A percentile compares a stretch with the other conserved stretches of the same genome.
These are phyloP conservation scores for Tetrapisispora namnaoensis DNA, from an alignment of 805 yeast species.

Conservation along the genomic window DNA sequence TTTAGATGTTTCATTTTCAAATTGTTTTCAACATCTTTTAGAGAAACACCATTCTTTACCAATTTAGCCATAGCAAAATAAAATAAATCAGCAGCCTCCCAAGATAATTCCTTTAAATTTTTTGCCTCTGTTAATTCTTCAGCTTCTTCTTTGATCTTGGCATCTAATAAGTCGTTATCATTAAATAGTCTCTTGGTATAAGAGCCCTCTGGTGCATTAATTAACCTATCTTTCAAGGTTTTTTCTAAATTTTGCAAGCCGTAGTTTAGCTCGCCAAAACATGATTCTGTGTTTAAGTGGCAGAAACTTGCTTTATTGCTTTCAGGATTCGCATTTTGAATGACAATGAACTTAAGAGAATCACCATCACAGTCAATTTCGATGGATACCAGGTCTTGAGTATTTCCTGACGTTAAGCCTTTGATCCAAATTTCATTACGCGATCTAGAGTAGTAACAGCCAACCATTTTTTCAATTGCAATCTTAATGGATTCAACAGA, in stretches of 20 bases:
- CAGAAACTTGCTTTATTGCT: constrained; percentile 78
- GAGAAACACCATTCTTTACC: constrained; percentile 65
- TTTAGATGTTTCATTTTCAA: constrained; percentile 75
- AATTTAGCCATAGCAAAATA: constrained; percentile 68
- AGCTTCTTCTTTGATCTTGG: constrained; percentile 92
- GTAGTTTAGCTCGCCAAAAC: constrained; percentile 56
- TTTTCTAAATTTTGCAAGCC: constrained; percentile 61
- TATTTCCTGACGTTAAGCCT: constrained; percentile 94
- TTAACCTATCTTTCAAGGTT: constrained; percentile 51
- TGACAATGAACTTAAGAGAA: constrained; percentile 77
- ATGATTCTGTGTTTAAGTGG: constrained; percentile 69
- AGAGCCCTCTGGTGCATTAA: constrained; percentile 78
- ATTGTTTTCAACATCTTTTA: constrained; percentile 75
- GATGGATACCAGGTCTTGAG: constrained; percentile 61
- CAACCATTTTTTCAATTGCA: constrained; percentile 71
- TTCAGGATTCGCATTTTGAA: constrained; percentile 36
- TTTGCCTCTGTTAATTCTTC: constrained; percentile 89
- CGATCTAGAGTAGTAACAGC: constrained; percentile 86
- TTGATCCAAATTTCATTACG: constrained; percentile 91
- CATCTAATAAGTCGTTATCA: constrained; percentile 64
- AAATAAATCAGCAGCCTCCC: constrained; percentile 95
- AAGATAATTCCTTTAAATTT: constrained; percentile 59
- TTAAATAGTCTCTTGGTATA: constrained; percentile 82
- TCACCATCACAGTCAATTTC: constrained; percentile 89
- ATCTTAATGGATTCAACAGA: constrained; percentile 71